phyloP scores from a whole-genome alignment of 768 basidiomycete genomes.

The Chalciporus pseudorubinellus region DNA sequence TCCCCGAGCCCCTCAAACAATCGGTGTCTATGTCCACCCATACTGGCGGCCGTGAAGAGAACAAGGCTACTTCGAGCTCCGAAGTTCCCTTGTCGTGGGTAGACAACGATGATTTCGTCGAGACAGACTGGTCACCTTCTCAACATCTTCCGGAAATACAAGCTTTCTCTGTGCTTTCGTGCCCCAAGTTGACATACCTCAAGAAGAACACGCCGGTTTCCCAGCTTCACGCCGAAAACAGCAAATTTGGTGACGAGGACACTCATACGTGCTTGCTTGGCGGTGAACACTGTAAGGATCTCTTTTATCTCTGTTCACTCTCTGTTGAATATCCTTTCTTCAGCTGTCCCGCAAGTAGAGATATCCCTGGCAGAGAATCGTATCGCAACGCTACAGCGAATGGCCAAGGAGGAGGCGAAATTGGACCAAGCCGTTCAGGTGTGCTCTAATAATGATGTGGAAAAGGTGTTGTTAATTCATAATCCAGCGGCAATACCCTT shows the following conservation, averaged over 20 bases:
- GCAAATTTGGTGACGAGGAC: constrained; percentile 84
- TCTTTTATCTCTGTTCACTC: constrained; percentile 9
- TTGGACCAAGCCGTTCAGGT: constrained; percentile 16
- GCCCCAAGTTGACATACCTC: constrained; percentile 82
- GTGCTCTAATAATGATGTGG: background rate
- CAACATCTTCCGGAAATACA: constrained; percentile 57
- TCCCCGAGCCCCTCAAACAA: constrained; percentile 69
- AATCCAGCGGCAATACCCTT: constrained; percentile 25
- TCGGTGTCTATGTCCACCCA: constrained; percentile 47
- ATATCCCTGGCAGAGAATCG: constrained; percentile 56
- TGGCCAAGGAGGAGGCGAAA: constrained; percentile 14
- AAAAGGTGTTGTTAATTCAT: constrained; percentile 2
- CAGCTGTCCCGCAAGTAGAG: constrained; percentile 67
- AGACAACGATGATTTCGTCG: constrained; percentile 79
- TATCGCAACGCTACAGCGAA: constrained; percentile 44
- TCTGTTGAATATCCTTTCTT: constrained; percentile 2
- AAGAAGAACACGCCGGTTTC: constrained; percentile 52
- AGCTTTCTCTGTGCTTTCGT: constrained; percentile 68
- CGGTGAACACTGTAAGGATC: constrained; percentile 58
- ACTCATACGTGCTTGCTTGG: constrained; percentile 82
- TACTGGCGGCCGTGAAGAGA: constrained; percentile 43
- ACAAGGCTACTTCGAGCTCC: constrained; percentile 25
- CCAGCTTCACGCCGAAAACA: constrained; percentile 42
- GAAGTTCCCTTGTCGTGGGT: constrained; percentile 62
- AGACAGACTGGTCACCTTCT: constrained; percentile 62